These are phyloP conservation scores for Pelargonium cotyledonis DNA, from an alignment of 441 rosid species.

Conservation along the genomic window DNA sequence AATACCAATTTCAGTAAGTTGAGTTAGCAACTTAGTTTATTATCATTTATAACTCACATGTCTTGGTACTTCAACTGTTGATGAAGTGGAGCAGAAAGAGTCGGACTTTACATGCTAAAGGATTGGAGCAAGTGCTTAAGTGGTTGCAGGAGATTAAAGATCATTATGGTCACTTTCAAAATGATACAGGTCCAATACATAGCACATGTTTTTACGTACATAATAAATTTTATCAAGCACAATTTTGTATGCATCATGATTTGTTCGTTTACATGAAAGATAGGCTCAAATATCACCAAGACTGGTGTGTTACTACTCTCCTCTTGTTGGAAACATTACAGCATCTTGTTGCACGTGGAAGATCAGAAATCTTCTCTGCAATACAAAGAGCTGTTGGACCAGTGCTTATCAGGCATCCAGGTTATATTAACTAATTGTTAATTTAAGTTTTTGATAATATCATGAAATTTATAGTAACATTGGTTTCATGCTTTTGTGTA, in stretches of 20 bases:
- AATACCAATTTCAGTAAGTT: constrained; percentile 3
- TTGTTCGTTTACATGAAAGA: constrained; percentile 23
- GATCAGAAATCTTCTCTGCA: constrained; percentile 50
- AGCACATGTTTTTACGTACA: constrained; percentile 19
- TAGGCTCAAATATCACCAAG: constrained; percentile 34
- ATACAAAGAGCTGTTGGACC: constrained; percentile 60
- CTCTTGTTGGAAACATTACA: constrained; percentile 89
- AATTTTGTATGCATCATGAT: constrained; percentile 21
- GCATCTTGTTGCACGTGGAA: constrained; percentile 67
- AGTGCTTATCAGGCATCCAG: constrained; percentile 77
- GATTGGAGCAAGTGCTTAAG: constrained; percentile 65
- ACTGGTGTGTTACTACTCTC: constrained; percentile 55
- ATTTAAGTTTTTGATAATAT: not conserved
- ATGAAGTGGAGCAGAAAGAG: constrained; percentile 81
- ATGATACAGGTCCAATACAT: constrained; percentile 58
- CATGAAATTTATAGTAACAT: not conserved
- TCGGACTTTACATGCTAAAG: constrained; percentile 76
- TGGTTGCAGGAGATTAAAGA: constrained; percentile 64
- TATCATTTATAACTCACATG: not conserved
- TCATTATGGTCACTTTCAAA: constrained; percentile 37
- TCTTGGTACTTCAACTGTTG: constrained; percentile 7
- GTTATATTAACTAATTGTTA: constrained; percentile 31
- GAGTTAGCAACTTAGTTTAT: constrained; percentile 6
- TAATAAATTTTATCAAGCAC: constrained; percentile 16
- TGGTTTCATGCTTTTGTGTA: not conserved